These are phyloP conservation scores for Zasmidium cellare DNA, from an alignment of 2,329 filamentous ascomycete genomes.

Conservation along the genomic window DNA sequence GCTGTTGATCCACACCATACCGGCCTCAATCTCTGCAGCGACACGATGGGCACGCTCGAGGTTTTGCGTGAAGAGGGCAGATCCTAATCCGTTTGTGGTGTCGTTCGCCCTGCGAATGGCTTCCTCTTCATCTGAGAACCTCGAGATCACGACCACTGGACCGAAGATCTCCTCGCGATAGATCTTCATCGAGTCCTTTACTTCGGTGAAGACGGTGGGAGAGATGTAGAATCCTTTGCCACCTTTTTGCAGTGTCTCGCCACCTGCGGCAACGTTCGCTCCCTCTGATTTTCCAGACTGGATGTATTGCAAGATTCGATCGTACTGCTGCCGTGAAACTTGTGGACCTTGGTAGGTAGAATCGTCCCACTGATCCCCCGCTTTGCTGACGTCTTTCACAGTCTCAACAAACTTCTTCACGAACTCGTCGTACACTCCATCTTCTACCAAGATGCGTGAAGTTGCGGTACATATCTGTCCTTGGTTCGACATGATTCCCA, in stretches of 20 bases:
- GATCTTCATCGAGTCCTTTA: slow-evolving; percentile 57
- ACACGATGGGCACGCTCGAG: slow-evolving; percentile 59
- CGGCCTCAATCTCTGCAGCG: slow-evolving; percentile 59
- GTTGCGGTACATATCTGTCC: slow-evolving; percentile 63
- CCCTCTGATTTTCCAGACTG: slow-evolving; percentile 18
- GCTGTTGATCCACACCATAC: slow-evolving; percentile 71
- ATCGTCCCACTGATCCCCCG: slow-evolving; percentile 70
- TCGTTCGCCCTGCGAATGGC: slow-evolving; percentile 57
- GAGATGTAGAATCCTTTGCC: slow-evolving; percentile 60
- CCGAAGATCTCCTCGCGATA: slow-evolving; percentile 58
- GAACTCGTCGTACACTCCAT: slow-evolving; percentile 63
- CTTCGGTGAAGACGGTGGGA: slow-evolving; percentile 59
- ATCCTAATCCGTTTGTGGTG: slow-evolving; percentile 62
- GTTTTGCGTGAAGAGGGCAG: slow-evolving; percentile 62
- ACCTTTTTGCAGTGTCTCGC: slow-evolving; percentile 10
- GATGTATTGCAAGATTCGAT: slow-evolving; percentile 13
- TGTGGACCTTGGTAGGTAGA: slow-evolving; percentile 74
- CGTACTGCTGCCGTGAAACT: slow-evolving; percentile 69
- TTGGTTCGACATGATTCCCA: slow-evolving; percentile 57
- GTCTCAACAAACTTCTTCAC: slow-evolving; percentile 61
- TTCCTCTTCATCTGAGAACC: slow-evolving; percentile 59
- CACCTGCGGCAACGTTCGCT: slow-evolving; percentile 15
- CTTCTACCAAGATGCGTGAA: slow-evolving; percentile 58
- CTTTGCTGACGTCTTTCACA: slow-evolving; percentile 56
- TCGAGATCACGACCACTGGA: slow-evolving; percentile 60